Evolutionary conservation across 371 early-diverging fungal species (phyloP).

Genomic region (Smittium mucronatum): DNA sequence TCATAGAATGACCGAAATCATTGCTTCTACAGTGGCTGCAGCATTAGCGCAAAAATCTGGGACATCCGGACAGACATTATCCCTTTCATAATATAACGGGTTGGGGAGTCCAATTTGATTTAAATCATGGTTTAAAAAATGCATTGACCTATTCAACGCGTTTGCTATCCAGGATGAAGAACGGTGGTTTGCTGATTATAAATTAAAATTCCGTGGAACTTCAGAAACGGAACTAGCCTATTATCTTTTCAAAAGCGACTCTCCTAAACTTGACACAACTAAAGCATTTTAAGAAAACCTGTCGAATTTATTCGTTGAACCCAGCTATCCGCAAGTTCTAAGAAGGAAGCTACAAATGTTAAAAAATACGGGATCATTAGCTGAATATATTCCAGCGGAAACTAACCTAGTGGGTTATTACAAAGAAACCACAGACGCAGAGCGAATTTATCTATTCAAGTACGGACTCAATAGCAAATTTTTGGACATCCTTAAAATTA

Average conservation of each 20-base stretch:
- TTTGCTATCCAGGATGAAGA: not conserved
- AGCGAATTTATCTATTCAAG: not conserved
- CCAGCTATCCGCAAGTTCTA: not conserved
- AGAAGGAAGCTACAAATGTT: not conserved
- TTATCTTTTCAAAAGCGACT: not conserved
- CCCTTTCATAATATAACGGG: too few relatives aligned
- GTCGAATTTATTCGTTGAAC: not conserved
- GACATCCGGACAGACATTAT: too few relatives aligned
- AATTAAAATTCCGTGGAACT: not conserved
- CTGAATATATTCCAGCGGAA: not conserved
- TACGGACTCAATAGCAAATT: not conserved
- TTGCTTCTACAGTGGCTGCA: too few relatives aligned
- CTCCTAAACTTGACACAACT: not conserved
- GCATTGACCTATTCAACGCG: not conserved
- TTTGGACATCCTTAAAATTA: not conserved
- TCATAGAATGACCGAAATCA: too few relatives aligned
- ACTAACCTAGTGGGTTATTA: not conserved
- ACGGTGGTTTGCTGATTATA: not conserved
- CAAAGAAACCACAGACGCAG: not conserved
- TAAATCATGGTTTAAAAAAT: not conserved
- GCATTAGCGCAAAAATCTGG: too few relatives aligned
- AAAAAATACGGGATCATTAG: not conserved
- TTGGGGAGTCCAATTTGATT: too few relatives aligned
- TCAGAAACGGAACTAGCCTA: not conserved
- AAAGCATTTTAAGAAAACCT: not conserved